These are phyloP conservation scores for Nakaseomyces delphensis DNA, from an alignment of 1,139 yeast genomes.

Conservation along the genomic window DNA sequence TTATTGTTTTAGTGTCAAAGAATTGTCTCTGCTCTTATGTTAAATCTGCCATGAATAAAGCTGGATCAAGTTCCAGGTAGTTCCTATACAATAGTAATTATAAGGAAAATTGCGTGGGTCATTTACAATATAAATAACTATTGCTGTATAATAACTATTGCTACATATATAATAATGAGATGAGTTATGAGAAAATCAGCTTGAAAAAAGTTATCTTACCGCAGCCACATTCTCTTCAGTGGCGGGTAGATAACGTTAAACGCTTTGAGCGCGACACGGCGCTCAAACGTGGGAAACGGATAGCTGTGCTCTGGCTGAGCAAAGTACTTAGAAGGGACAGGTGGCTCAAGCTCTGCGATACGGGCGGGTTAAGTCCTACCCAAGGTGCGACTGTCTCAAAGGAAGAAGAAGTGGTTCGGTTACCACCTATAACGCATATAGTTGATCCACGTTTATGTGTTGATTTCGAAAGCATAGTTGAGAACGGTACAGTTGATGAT, in stretches of 20 bases:
- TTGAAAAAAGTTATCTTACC: not conserved
- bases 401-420: not conserved
- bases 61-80: not conserved
- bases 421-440: not conserved
- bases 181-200: not conserved
- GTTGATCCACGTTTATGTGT: not conserved
- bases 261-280: not conserved
- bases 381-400: too few relatives aligned
- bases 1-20: not conserved
- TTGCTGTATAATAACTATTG: not conserved
- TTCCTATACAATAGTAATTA: too few relatives aligned
- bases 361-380: not conserved
- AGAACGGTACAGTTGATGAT: not conserved
- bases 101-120: not conserved
- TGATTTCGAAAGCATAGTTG: not conserved
- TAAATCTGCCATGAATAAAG: not conserved
- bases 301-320: not conserved
- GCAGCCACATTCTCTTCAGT: not conserved
- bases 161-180: not conserved
- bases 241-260: not conserved
- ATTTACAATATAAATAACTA: not conserved
- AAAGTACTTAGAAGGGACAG: not conserved
- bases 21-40: too few relatives aligned
- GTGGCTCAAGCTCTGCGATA: not conserved
- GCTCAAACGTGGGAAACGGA: not conserved